These are phyloP conservation scores for Colletotrichum caudatum DNA, from an alignment of 2,329 filamentous ascomycete genomes.

Conservation along the genomic window DNA sequence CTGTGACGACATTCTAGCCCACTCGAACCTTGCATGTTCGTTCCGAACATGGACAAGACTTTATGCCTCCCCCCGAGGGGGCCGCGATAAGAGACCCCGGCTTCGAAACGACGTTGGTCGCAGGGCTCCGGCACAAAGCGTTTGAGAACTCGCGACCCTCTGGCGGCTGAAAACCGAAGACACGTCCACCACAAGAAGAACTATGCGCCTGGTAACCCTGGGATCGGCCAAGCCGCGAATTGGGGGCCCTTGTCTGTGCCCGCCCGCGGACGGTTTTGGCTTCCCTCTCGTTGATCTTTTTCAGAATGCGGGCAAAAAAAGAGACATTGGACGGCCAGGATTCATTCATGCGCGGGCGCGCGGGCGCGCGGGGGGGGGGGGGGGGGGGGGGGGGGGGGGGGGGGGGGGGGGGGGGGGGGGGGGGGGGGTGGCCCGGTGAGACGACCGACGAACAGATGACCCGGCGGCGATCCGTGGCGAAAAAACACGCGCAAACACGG, in stretches of 20 bases:
- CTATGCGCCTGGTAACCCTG: slow-evolving; percentile 20
- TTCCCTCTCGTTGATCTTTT: slow-evolving; percentile 22
- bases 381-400: not conserved
- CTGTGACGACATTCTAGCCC: slow-evolving; percentile 28
- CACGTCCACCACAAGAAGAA: slow-evolving; percentile 12
- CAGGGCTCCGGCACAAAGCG: slow-evolving; percentile 48
- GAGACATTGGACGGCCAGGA: slow-evolving; percentile 30
- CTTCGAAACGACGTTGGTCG: slow-evolving; percentile 50
- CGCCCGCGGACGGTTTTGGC: slow-evolving; percentile 33
- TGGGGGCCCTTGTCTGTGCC: slow-evolving; percentile 31
- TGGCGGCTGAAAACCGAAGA: not conserved
- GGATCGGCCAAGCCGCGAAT: slow-evolving; percentile 39
- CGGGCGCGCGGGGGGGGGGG: not conserved
- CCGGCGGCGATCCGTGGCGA: slow-evolving; percentile 27
- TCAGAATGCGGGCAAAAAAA: not conserved
- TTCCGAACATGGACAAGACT: slow-evolving; percentile 38
- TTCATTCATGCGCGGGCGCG: not conserved
- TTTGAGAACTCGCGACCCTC: slow-evolving; percentile 50
- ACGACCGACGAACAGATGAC: slow-evolving; percentile 34
- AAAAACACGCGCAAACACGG: slow-evolving; percentile 4
- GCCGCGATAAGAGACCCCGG: slow-evolving; percentile 28
- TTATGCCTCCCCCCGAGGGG: slow-evolving; percentile 27
- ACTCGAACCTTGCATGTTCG: slow-evolving; percentile 35
- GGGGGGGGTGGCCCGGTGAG: slow-evolving; percentile 24
- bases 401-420: not conserved